Evolutionary conservation across 1,284 basidiomycete genomes (phyloP).

Genomic region (Chiua sp.): DNA sequence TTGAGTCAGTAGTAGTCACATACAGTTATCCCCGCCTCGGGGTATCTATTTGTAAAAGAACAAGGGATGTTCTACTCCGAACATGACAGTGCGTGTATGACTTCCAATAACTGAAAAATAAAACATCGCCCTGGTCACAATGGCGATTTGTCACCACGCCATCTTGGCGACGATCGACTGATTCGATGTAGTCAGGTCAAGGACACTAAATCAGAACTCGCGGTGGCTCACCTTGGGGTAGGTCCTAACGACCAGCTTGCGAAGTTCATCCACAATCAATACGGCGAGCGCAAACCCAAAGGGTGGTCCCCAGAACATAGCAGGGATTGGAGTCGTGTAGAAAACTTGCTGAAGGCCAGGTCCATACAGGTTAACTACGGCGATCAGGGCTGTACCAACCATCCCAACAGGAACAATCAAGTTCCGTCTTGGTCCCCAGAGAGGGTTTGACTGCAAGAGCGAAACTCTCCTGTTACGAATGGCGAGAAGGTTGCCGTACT

Average conservation of each 20-base stretch:
- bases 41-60: no score
- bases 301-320: constrained; percentile 50
- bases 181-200: constrained; percentile 13
- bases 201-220: neutral
- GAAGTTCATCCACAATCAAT: constrained; percentile 43
- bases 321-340: constrained; percentile 43
- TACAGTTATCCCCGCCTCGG: no score
- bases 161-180: constrained; percentile 39
- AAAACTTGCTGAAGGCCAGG: constrained; percentile 46
- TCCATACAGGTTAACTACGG: constrained; percentile 47
- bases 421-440: constrained; percentile 46
- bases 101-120: no score
- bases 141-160: constrained; percentile 29
- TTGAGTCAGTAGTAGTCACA: no score
- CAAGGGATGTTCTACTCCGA: no score
- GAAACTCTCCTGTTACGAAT: constrained; percentile 43
- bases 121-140: neutral
- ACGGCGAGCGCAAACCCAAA: constrained; percentile 45
- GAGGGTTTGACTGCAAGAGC: constrained; percentile 42
- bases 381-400: constrained; percentile 44
- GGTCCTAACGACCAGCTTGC: constrained; percentile 46
- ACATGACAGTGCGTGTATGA: no score
- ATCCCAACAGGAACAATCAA: constrained; percentile 41
- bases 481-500: constrained; percentile 41
- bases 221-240: constrained; percentile 43